Evolutionary conservation across 1,284 basidiomycete genomes (phyloP), one percentile per base, ranked within the genome.

Genomic region (Apiotrichum domesticum): DNA sequence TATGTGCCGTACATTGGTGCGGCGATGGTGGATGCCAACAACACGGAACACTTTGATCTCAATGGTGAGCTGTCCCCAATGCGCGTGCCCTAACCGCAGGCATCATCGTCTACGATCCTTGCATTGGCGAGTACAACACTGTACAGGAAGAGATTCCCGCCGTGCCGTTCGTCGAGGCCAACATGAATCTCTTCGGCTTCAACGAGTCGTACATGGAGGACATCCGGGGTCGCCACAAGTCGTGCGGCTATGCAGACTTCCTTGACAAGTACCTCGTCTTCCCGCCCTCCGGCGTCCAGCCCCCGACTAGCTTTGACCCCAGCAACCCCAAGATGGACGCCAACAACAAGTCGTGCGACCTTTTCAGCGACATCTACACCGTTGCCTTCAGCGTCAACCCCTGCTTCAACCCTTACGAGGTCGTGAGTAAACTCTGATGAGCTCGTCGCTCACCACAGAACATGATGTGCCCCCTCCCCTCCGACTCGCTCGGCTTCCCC

Each of bases 401-500:
- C 0, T 87, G 85, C 2, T 89, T 88, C 75, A 80, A 90, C 66
- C 79, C 86, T 9, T 88, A 88, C 69, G 85, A 87, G 68, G 85
- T 82, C 29, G 81, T 77, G 52, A 59, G 79, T 69, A 2, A 6
- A 15, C 80, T 11, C 21, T 21, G 21, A 21, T 21, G 21, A 21
- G 21, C 21, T 21, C 21, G 21, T 21, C 21, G 21, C 21, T 21
- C 21, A 21, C 21, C 35, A 3, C 52, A 40, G 62, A 7, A 54
- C 52, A 21, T 72, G 14, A 63, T 79, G 74, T 82, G 77, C 61
- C 82, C 82, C 0, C 71, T 87, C 41, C 75, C 85, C 10, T 88
- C 85, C 85, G 86, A 88, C 62, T 84, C 87, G 6, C 83, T 88
- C 40, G 87, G 86, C 14, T 86, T 86, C 78, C 86, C 86, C 81